Percentiles rank a stretch among this genome's conserved stretches.
Evolutionary conservation across 768 basidiomycete genomes (phyloP).

Genomic region (Rhodotorula taiwanensis): DNA sequence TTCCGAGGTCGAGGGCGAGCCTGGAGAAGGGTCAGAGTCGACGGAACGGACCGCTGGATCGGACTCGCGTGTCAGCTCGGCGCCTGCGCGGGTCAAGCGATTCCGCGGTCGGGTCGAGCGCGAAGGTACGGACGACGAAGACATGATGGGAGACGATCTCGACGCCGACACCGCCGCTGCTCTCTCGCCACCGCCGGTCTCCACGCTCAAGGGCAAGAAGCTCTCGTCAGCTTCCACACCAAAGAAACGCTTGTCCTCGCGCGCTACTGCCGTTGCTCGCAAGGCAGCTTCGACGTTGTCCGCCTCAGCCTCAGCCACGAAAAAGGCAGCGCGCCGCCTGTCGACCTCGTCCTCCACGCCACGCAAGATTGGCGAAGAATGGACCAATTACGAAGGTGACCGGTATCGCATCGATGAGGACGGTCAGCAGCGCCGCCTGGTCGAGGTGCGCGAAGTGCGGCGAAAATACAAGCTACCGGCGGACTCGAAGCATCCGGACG

Average conservation of each 20-base stretch:
- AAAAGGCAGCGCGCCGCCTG: background rate
- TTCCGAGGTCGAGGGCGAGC: background rate
- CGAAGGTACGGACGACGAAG: conserved; percentile 12
- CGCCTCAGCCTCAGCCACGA: background rate
- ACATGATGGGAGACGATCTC: conserved; percentile 30
- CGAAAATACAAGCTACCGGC: conserved; percentile 20
- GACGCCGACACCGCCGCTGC: background rate
- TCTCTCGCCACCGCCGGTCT: background rate
- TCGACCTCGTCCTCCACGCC: background rate
- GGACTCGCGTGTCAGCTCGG: background rate
- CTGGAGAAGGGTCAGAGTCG: accelerated
- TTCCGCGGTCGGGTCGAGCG: conserved; percentile 7
- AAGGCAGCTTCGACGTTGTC: background rate
- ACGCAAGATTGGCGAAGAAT: conserved; percentile 15
- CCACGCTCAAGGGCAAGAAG: background rate
- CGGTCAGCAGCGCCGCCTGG: conserved; percentile 14
- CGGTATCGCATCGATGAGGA: conserved; percentile 10
- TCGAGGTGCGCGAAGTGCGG: conserved; percentile 23
- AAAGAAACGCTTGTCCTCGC: conserved; percentile 9
- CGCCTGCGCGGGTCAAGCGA: conserved; percentile 6
- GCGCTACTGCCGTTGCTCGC: background rate
- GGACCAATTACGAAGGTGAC: conserved; percentile 31
- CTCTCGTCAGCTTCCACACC: background rate
- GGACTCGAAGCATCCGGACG: conserved; percentile 24
- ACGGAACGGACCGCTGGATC: background rate